These are phyloP conservation scores for Sanghuangporus weigelae DNA, from an alignment of 1,284 basidiomycete genomes.

Conservation along the genomic window DNA sequence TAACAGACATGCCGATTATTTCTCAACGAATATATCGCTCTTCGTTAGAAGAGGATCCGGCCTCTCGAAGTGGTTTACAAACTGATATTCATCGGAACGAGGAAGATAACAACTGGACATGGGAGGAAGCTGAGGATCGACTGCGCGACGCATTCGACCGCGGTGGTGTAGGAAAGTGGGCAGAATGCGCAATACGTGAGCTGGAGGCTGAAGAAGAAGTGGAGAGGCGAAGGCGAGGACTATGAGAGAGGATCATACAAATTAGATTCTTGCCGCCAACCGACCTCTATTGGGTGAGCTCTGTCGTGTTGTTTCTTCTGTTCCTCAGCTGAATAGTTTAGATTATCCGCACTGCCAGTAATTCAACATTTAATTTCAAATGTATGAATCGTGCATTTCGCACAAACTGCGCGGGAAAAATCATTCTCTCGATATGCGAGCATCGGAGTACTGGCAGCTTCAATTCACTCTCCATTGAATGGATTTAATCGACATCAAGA, in stretches of 20 bases:
- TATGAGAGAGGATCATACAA: not conserved
- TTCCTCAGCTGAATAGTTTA: not conserved
- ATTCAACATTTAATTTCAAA: not conserved
- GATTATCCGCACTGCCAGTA: not conserved
- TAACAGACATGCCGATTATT: conserved; percentile 7
- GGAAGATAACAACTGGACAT: not conserved
- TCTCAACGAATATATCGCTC: conserved; percentile 14
- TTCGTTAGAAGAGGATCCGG: not conserved
- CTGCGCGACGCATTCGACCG: conserved; percentile 11
- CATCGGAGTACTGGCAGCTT: too few species aligned
- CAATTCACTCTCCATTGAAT: too few species aligned
- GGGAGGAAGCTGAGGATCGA: conserved; percentile 10
- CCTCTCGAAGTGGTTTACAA: not conserved
- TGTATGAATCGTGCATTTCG: too few species aligned
- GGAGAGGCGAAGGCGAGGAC: conserved; percentile 3
- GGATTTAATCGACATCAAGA: too few species aligned
- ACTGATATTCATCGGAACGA: not conserved
- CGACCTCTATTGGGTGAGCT: too few species aligned
- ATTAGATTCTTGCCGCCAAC: not conserved
- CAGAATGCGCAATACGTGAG: conserved; percentile 8
- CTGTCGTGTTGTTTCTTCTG: not conserved
- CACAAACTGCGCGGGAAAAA: too few species aligned
- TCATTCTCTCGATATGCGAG: too few species aligned
- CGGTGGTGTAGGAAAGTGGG: conserved; percentile 13
- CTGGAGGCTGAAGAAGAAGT: conserved; percentile 11